Base-by-base conservation (phyloP, 352 stramenopile genomes). In the Phytopythium kandeliae region DNA sequence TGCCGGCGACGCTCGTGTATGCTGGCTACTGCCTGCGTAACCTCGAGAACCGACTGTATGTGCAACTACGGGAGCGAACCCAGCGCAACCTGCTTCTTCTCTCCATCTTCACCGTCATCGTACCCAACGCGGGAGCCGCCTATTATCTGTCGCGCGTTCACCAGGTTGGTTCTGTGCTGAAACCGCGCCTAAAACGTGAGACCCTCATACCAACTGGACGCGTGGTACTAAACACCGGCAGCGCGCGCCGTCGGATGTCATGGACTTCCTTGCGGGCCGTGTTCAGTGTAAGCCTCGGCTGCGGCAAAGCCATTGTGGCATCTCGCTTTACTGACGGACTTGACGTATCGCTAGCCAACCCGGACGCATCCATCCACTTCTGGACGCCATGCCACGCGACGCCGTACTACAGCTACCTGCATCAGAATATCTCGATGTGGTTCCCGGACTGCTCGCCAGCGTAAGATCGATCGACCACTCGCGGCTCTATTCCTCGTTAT, bases 341-440 rank as follows among this genome's bases (percentile, higher is more conserved):
- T 40, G 22, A 17, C 48, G 26, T 28, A 21, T 3, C 8, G 25
- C 31, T 41, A 85, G 68, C 58, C 31, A 63, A 66, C 38, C 56
- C 73, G 1, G 54, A 68, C 8, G 62, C 62, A 17, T 80, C 79
- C 19, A 83, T 93, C 30, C 80, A 95, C 58, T 92, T 95, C 59
- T 92, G 84, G 69, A 89, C 83, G 36, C 68, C 80, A 13, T 95
- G 85, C 44, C 85, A 95, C 54, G 79, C 80, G 36, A 95, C 85
- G 28, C 85, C 85, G 6, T 93, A 92, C 61, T 95, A 89, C 72
- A 93, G 80, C 60, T 86, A 89, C 51, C 55, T 95, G 42, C 85
- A 95, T 52, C 67, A 75, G 15, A 92, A 92, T 38, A 62, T 86
- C 3, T 77, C 82, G 21, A 86, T 92, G 74, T 92, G 85, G 76